A percentile compares a stretch with the other conserved stretches of the same genome.
Conservation (phyloP, 108 stramenopile species). For the Cyclotella kingstonii region DNA sequence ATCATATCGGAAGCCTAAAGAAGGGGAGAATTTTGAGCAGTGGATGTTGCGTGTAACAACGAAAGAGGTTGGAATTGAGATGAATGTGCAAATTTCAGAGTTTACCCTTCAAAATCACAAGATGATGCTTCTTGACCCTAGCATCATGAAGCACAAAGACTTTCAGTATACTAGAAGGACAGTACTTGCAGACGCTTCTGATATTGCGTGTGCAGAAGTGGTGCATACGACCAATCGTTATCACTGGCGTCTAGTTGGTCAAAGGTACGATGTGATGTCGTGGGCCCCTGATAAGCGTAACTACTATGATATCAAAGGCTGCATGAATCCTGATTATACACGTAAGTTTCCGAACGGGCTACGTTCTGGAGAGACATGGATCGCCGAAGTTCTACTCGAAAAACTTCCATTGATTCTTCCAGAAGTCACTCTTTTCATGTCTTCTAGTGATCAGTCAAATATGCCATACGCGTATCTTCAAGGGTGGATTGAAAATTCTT, state of each 20-base stretch:
- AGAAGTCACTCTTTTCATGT: slow-evolving; percentile 84
- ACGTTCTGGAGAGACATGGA: slow-evolving; percentile 84
- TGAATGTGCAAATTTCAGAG: slow-evolving; percentile 95
- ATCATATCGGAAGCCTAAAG: slow-evolving; percentile 74
- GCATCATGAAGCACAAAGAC: slow-evolving; percentile 88
- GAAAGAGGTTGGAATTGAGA: slow-evolving; percentile 95
- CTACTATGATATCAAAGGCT: slow-evolving; percentile 80
- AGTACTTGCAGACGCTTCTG: slow-evolving; percentile 66
- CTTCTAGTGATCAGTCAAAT: slow-evolving; percentile 72
- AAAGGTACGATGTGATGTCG: slow-evolving; percentile 93
- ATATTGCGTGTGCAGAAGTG: slow-evolving; percentile 96
- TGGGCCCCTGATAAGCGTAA: slow-evolving; percentile 90
- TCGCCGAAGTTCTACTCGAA: slow-evolving; percentile 83
- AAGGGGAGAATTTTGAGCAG: slow-evolving; percentile 89
- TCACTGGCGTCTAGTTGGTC: slow-evolving; percentile 96
- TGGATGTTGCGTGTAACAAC: slow-evolving; percentile 98
- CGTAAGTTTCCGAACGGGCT: slow-evolving; percentile 80
- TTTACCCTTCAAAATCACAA: slow-evolving; percentile 98
- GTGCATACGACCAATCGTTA: slow-evolving; percentile 93
- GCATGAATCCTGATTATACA: slow-evolving; percentile 56
- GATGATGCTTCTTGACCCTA: slow-evolving; percentile 90
- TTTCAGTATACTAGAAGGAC: slow-evolving; percentile 65
- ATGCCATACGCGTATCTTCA: slow-evolving; percentile 83
- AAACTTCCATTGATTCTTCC: slow-evolving; percentile 87
- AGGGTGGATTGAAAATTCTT: slow-evolving; percentile 89